phyloP scores from a whole-genome alignment of 805 yeast genomes.

The Saccharomycopsis sp. region DNA sequence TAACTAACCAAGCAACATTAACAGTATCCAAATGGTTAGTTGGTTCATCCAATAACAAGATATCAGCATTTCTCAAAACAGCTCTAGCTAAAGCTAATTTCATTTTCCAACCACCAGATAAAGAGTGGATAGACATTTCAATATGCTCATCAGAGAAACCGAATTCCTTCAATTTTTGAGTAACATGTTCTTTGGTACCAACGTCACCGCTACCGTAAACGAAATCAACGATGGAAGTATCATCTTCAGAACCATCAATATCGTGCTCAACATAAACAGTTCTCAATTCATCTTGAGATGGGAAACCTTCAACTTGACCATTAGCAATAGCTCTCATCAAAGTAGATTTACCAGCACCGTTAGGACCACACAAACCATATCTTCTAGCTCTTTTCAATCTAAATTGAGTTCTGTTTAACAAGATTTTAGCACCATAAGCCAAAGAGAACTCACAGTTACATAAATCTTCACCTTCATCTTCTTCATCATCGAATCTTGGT shows the following conservation, averaged over 20 bases:
- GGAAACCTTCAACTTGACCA: constrained; percentile 99
- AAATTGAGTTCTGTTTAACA: constrained; percentile 98
- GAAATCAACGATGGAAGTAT: constrained; percentile 88
- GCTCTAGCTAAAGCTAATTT: constrained; percentile 99
- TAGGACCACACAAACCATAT: constrained; percentile 99
- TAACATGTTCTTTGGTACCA: constrained; percentile 67
- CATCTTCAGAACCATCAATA: constrained; percentile 97
- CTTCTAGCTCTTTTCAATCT: constrained; percentile 99
- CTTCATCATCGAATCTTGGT: constrained; percentile 92
- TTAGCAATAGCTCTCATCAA: constrained; percentile 96
- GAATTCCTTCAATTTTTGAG: constrained; percentile 77
- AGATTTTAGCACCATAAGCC: constrained; percentile 99
- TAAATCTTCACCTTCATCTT: constrained; percentile 98
- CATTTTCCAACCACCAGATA: constrained; percentile 99
- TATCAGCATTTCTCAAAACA: constrained; percentile 96
- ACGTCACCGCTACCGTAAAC: constrained; percentile 77
- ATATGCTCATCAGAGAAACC: constrained; percentile 92
- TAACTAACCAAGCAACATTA: constrained; percentile 98
- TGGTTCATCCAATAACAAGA: constrained; percentile 97
- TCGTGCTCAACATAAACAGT: constrained; percentile 99
- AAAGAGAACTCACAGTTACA: constrained; percentile 99
- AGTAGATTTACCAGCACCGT: constrained; percentile 99
- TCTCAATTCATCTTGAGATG: constrained; percentile 97
- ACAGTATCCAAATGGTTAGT: constrained; percentile 99
- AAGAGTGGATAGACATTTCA: constrained; percentile 86